These are phyloP conservation scores for Aspergillus felis DNA, from an alignment of 2,329 filamentous ascomycete genomes.

Conservation along the genomic window DNA sequence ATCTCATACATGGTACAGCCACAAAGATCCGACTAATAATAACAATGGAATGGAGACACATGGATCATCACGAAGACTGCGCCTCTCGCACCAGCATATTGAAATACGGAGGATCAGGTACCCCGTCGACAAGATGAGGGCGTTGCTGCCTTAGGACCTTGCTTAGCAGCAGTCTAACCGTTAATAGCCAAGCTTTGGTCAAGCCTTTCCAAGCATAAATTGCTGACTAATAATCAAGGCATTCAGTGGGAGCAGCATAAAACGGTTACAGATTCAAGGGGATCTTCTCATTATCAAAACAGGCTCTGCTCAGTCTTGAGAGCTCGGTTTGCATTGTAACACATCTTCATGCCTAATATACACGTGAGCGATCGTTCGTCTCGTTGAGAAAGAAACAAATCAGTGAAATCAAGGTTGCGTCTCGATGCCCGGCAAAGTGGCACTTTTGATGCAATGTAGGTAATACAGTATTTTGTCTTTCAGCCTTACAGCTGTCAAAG, in stretches of 20 bases:
- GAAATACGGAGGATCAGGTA: not conserved
- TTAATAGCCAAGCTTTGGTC: slow-evolving; percentile 12
- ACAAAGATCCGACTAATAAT: not conserved
- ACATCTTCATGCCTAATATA: not conserved
- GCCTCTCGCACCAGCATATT: not conserved
- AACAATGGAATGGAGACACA: not conserved
- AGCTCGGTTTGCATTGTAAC: not conserved
- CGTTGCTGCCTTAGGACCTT: too few species aligned
- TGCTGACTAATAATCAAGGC: not conserved
- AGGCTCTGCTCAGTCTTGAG: not conserved
- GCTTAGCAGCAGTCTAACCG: not conserved
- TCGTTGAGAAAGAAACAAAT: not conserved
- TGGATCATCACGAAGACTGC: not conserved
- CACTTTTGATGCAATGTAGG: not conserved
- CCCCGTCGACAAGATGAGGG: too few species aligned
- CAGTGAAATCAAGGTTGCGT: not conserved
- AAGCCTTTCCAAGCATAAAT: slow-evolving; percentile 5
- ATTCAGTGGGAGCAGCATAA: not conserved
- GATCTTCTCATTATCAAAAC: not conserved
- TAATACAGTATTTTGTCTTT: not conserved
- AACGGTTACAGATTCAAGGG: not conserved
- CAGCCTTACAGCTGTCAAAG: not conserved
- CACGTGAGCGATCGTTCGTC: not conserved
- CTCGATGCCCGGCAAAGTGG: not conserved
- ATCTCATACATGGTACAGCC: not conserved